Base-by-base conservation (phyloP, 176 grass and related monocot species). In the Oryza brachyantha region DNA sequence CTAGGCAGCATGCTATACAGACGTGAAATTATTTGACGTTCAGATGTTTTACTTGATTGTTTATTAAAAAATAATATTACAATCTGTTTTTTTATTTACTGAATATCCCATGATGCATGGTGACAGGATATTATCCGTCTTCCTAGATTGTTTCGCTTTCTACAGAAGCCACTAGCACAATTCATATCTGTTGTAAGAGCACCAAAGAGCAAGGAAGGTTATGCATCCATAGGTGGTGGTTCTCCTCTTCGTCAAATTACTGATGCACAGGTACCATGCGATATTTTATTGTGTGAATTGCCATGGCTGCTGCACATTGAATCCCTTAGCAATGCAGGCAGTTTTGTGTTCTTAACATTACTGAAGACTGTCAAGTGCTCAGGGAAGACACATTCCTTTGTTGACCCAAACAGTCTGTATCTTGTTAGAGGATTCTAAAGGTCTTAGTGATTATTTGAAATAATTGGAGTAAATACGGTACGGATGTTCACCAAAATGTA, bases 201-300 rank as follows among this genome's bases (percentile, higher is more conserved):
- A 24, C 96, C 96, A 74, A 98, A 98, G 81, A 98, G 96, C 86
- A 94, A 94, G 84, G 96, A 98, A 80, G 96, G 96, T 69, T 99
- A 99, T 89, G 96, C 96, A 81, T 99, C 96, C 57, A 99, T 99
- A 65, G 96, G 96, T 31, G 96, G 96, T 17, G 96, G 96, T 79
- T 99, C 96, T 83, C 96, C 96, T 87, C 92, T 99, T 60, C 88
- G 92, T 42, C 87, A 99, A 79, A 99, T 99, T 86, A 99, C 96
- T 79, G 92, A 99, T 11, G 85, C 96, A 10, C 96, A 99, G 90
- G 96, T 86, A 83, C 55, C 43, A 7, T 13, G 10, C 70, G 28
- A 21, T 12, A 1, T 72, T 71, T 13, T 70, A 58, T 66, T 75
- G 8, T 62, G 12, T 42, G 21, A 42, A 74, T 54, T 46, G 74